Evolutionary conservation across 768 basidiomycete species (phyloP), one percentile per base, ranked within the genome.

Genomic region (Pleurotus citrinopileatus): DNA sequence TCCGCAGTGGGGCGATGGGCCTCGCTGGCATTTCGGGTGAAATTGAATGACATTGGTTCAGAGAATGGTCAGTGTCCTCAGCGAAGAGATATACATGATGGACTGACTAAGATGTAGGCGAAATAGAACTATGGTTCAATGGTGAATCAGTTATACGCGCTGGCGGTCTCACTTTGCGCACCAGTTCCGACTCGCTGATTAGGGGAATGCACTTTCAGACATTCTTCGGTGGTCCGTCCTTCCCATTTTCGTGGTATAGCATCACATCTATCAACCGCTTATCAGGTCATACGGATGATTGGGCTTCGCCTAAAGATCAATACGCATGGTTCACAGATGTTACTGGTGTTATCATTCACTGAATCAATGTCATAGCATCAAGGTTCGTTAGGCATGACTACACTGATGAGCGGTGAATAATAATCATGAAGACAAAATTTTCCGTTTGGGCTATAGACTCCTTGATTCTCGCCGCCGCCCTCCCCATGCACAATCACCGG

Each of bases 161-260:
- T 1, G 61, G 63, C 1, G 79, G 79, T 0, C 64, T 92, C 1
- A 65, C 71, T 3, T 62, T 89, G 3, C 74, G 84, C 9, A 62
- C 67, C n/a, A 64, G 43, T 26, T 29, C 59, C 5, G 73, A 70
- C 1, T 73, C 75, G 1, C 73, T 68, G 50, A 79, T 91, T 52
- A 82, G 81, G 53, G 89, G 89, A 6, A 79, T 86, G 64, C 87
- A 87, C 64, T 81, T 87, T 47, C 81, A 89, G 66, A 89, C 88
- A 0, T 91, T 90, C 72, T 91, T 91, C 57, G 88, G 87, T 40
- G 87, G 85, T 22, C 19, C 45, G 19, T 43, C 23, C 26, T 42
- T 38, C 23, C n/a, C 15, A 19, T 26, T 13, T 9, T 3, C 29
- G 42, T 2, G n/a, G n/a, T n/a, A n/a, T 36, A n/a, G 42, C 23